A percentile compares a stretch with the other conserved stretches of the same genome.
Conservation (phyloP, 257 asterid genomes). For the Craterostigma plantagineum region DNA sequence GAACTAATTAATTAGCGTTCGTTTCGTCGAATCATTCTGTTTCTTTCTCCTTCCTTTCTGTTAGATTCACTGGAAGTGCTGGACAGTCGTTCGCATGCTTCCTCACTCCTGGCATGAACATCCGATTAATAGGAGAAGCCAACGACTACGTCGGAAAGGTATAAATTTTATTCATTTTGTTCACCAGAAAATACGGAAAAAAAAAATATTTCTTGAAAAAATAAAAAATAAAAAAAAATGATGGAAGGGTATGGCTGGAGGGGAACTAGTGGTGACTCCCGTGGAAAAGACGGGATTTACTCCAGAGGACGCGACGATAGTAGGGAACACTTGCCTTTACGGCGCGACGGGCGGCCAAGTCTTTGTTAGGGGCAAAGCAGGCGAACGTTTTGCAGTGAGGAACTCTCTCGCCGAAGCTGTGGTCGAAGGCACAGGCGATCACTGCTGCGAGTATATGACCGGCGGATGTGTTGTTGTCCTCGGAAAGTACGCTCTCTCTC, state of each 20-base stretch:
- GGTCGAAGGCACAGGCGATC: slow-evolving; percentile 97
- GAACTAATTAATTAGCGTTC: background rate
- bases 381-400: slow-evolving; percentile 94
- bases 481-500: too few relatives aligned
- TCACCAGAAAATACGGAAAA: too few relatives aligned
- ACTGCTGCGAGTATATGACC: slow-evolving; percentile 97
- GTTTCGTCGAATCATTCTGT: background rate
- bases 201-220: too few relatives aligned
- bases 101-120: slow-evolving; percentile 95
- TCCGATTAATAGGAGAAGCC: slow-evolving; percentile 84
- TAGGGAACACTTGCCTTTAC: slow-evolving; percentile 89
- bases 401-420: slow-evolving; percentile 96
- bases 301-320: slow-evolving; percentile 90
- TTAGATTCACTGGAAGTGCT: slow-evolving; percentile 90
- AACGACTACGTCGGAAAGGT: slow-evolving; percentile 91
- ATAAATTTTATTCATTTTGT: background rate
- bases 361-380: slow-evolving; percentile 81
- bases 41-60: slow-evolving; percentile 1
- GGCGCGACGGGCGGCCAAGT: slow-evolving; percentile 98
- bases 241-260: slow-evolving; percentile 99
- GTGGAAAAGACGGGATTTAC: slow-evolving; percentile 54
- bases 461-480: slow-evolving; percentile 93
- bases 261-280: slow-evolving; percentile 77
- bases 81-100: slow-evolving; percentile 96
- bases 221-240: too few relatives aligned